Conservation (phyloP, 2,329 filamentous ascomycete species). For the Cladosporium sp. region DNA sequence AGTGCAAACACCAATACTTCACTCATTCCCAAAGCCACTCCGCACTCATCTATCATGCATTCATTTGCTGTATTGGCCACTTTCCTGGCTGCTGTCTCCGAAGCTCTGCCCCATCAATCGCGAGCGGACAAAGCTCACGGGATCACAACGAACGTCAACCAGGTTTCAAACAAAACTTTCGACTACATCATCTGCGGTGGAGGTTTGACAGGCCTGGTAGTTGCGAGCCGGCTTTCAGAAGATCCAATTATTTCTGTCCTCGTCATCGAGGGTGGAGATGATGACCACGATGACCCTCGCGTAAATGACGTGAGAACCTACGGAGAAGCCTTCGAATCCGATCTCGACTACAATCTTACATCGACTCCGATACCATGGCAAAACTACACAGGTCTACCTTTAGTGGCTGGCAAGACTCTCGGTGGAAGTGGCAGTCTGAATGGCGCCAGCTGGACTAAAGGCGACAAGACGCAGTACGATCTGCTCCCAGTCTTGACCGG, state of each 20-base stretch:
- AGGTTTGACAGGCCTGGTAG: slow-evolving; percentile 30
- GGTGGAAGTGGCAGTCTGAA: slow-evolving; percentile 32
- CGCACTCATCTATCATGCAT: not conserved
- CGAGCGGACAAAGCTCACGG: slow-evolving; percentile 8
- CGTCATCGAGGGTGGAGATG: slow-evolving; percentile 33
- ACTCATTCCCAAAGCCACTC: not conserved
- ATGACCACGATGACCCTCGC: slow-evolving; percentile 24
- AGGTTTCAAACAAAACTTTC: slow-evolving; percentile 4
- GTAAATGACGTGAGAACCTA: slow-evolving; percentile 30
- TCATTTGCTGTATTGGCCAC: not conserved
- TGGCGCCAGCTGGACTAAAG: slow-evolving; percentile 34
- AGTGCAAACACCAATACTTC: not conserved
- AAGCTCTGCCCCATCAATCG: slow-evolving; percentile 7
- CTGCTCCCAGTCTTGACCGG: slow-evolving; percentile 32
- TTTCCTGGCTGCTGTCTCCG: not conserved
- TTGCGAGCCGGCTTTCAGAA: slow-evolving; percentile 30
- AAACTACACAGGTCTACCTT: slow-evolving; percentile 22
- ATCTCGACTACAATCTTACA: slow-evolving; percentile 26
- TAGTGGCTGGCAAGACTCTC: slow-evolving; percentile 31
- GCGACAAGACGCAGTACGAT: slow-evolving; percentile 31
- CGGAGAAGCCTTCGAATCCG: slow-evolving; percentile 26
- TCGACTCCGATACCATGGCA: slow-evolving; percentile 29
- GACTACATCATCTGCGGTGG: slow-evolving; percentile 33
- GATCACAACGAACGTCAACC: slow-evolving; percentile 8
- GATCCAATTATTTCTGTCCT: slow-evolving; percentile 28